Conservation (phyloP, 1,139 yeast species). For the Saccharomyces hybrid region DNA sequence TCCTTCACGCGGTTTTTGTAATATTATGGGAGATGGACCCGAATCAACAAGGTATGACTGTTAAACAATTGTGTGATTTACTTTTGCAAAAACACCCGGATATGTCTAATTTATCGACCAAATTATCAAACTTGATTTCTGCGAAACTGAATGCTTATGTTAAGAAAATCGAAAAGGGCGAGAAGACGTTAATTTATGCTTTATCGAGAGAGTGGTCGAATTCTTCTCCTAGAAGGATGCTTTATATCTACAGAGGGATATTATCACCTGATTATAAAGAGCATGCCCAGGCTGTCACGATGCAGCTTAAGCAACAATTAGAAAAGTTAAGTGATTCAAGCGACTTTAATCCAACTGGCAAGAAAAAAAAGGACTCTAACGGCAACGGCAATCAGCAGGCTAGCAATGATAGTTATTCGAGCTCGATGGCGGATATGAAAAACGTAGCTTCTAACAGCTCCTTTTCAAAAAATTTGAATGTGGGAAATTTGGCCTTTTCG, state of each 20-base stretch:
- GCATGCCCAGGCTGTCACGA: conserved; percentile 52
- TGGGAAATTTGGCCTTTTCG: conserved; percentile 17
- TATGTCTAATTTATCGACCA: conserved; percentile 70
- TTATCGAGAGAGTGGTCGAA: conserved; percentile 84
- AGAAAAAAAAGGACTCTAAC: conserved; percentile 9
- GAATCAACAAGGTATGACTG: conserved; percentile 72
- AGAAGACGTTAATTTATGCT: conserved; percentile 60
- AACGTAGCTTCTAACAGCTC: background rate
- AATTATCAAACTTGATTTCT: conserved; percentile 72
- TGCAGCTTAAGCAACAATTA: conserved; percentile 25
- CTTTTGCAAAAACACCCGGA: conserved; percentile 68
- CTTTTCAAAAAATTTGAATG: conserved; percentile 1
- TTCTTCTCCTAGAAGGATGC: conserved; percentile 85
- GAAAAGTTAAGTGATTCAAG: background rate
- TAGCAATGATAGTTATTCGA: background rate
- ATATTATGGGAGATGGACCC: conserved; percentile 63
- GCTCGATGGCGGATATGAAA: background rate
- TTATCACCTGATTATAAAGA: conserved; percentile 63
- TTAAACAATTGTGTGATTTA: conserved; percentile 73
- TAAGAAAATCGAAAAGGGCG: conserved; percentile 74
- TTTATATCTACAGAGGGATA: conserved; percentile 72
- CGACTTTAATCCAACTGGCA: conserved; percentile 3
- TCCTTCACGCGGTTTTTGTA: conserved; percentile 62
- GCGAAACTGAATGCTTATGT: conserved; percentile 81
- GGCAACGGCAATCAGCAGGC: background rate